Percentiles rank a stretch among this genome's conserved stretches.
Evolutionary conservation across 1,284 basidiomycete species (phyloP).

Genomic region (Cerrena zonata): DNA sequence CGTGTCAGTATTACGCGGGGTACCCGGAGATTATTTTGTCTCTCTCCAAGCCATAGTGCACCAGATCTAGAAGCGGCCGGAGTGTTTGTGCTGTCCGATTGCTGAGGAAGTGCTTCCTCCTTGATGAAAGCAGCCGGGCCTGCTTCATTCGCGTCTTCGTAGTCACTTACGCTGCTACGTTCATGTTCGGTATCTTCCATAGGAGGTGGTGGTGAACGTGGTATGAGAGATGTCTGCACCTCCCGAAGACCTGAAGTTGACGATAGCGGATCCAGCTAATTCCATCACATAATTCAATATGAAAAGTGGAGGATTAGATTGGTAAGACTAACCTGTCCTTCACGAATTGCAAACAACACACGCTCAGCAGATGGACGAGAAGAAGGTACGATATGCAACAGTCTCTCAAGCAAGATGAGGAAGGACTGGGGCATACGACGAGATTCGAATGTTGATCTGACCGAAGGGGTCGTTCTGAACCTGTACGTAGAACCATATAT

Average conservation of each 20-base stretch:
- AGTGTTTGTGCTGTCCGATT: neutral
- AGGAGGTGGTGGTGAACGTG: conserved; percentile 1
- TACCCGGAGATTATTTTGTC: neutral
- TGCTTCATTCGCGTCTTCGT: neutral
- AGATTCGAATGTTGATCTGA: conserved; percentile 54
- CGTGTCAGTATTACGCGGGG: conserved; percentile 18
- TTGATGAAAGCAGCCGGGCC: neutral
- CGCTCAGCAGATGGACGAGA: conserved; percentile 68
- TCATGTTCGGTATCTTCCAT: neutral
- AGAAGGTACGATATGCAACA: conserved; percentile 58
- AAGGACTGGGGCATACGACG: conserved; percentile 66
- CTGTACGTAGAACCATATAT: no score
- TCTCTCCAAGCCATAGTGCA: neutral
- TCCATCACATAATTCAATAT: neutral
- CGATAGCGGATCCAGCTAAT: conserved; percentile 20
- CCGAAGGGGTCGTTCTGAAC: conserved; percentile 42
- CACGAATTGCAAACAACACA: conserved; percentile 56
- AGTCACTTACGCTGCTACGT: neutral
- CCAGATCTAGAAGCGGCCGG: neutral
- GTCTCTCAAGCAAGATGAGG: conserved; percentile 64
- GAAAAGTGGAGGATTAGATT: neutral
- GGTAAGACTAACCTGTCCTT: conserved; percentile 52
- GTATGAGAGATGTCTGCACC: conserved; percentile 9
- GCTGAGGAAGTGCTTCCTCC: neutral
- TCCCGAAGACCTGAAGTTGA: neutral